These are phyloP conservation scores for Tuber microsphaerosporum DNA, from an alignment of 495 filamentous ascomycete genomes.

Conservation along the genomic window DNA sequence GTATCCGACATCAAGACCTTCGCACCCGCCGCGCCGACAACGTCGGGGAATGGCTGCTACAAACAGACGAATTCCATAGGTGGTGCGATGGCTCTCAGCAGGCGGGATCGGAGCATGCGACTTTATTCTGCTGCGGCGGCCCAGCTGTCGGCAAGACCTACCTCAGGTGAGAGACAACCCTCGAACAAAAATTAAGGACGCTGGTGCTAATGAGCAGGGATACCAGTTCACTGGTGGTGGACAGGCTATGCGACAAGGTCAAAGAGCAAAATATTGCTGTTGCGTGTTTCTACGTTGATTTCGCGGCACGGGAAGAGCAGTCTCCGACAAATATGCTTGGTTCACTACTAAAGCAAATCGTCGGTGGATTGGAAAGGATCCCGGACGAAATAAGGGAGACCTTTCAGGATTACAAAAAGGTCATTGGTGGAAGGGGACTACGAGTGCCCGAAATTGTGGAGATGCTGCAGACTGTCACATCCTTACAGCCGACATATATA, in stretches of 20 bases:
- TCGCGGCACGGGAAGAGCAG: not conserved
- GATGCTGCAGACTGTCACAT: not conserved
- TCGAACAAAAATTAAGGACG: too few relatives aligned
- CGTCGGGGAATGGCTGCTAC: too few relatives aligned
- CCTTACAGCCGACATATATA: not conserved
- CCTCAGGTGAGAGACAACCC: too few relatives aligned
- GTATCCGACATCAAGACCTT: too few relatives aligned
- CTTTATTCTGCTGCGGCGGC: too few relatives aligned
- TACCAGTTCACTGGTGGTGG: not conserved
- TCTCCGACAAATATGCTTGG: not conserved
- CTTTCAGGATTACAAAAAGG: not conserved
- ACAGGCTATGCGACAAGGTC: not conserved
- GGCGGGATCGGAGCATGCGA: too few relatives aligned
- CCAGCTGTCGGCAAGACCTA: too few relatives aligned
- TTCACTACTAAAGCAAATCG: not conserved
- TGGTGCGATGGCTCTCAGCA: too few relatives aligned
- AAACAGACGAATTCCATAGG: too few relatives aligned
- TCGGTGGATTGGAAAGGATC: not conserved
- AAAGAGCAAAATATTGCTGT: not conserved
- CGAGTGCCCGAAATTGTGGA: not conserved
- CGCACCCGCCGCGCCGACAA: too few relatives aligned
- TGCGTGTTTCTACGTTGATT: not conserved
- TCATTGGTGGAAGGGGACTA: not conserved
- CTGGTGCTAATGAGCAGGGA: not conserved
- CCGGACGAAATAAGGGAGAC: not conserved